Percentiles rank a stretch among this genome's conserved stretches.
These are phyloP conservation scores for Hanseniaspora gamundiae DNA, from an alignment of 1,139 yeast species.

Conservation along the genomic window DNA sequence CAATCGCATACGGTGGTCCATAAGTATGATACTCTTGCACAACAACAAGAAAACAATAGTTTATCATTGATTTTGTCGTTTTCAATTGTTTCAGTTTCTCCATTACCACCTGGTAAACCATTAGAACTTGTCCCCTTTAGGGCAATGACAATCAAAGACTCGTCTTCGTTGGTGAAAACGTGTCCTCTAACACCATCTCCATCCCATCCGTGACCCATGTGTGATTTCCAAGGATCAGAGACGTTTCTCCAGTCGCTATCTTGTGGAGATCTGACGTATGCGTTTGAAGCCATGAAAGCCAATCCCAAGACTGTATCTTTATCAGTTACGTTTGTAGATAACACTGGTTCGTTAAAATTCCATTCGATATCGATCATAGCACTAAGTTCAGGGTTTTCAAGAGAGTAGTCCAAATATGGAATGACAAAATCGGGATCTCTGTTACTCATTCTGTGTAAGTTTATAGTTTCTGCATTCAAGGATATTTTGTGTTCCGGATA, in stretches of 20 bases:
- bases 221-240: constrained; percentile 43
- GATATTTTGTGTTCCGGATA: not conserved
- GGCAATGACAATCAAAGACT: constrained; percentile 63
- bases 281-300: constrained; percentile 84
- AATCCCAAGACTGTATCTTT: constrained; percentile 58
- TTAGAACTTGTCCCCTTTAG: constrained; percentile 92
- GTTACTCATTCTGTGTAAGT: constrained; percentile 39
- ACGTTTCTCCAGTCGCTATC: constrained; percentile 88
- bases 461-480: constrained; percentile 7
- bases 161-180: constrained; percentile 58
- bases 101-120: constrained; percentile 58
- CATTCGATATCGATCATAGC: constrained; percentile 42
- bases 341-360: constrained; percentile 30
- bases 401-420: constrained; percentile 49
- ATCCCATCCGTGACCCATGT: constrained; percentile 67
- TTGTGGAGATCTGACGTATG: constrained; percentile 67
- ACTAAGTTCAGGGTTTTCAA: constrained; percentile 33
- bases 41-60: constrained; percentile 83
- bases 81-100: constrained; percentile 62
- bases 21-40: constrained; percentile 82
- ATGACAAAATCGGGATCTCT: constrained; percentile 57
- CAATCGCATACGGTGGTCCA: constrained; percentile 98
- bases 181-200: constrained; percentile 82
- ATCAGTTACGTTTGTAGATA: constrained; percentile 66
- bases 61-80: constrained; percentile 84